phyloP scores from a whole-genome alignment of 1,284 basidiomycete species.

The Puccinia horiana region DNA sequence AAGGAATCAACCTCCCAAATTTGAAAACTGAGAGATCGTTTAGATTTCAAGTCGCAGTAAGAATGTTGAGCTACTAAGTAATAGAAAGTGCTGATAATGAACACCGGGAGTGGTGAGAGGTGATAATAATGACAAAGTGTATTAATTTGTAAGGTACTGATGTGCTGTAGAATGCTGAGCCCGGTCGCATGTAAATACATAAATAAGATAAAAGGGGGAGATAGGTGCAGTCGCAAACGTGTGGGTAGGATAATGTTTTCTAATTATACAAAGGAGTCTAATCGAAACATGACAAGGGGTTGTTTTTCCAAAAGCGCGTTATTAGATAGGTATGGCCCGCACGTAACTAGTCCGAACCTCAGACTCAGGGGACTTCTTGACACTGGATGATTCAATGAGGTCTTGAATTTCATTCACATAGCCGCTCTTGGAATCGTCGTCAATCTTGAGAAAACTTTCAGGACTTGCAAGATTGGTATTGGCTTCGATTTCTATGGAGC shows the following conservation, averaged over 20 bases:
- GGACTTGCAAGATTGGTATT: neutral
- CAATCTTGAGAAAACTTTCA: neutral
- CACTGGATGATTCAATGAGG: neutral
- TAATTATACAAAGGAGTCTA: neutral
- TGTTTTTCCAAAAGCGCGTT: neutral
- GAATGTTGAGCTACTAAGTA: neutral
- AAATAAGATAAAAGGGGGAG: neutral
- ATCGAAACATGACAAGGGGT: neutral
- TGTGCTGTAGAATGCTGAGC: conserved; percentile 19
- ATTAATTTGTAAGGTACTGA: neutral
- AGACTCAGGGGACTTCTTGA: neutral
- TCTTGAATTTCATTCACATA: neutral
- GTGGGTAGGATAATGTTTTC: neutral
- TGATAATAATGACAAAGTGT: neutral
- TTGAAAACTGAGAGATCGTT: neutral
- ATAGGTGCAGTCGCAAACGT: neutral
- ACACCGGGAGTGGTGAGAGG: neutral
- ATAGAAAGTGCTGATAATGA: neutral
- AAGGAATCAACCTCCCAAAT: neutral
- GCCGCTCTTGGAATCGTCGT: neutral
- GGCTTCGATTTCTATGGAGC: neutral
- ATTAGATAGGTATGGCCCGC: neutral
- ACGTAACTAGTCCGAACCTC: neutral
- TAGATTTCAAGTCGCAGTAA: neutral
- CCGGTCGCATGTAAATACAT: conserved; percentile 5